Evolutionary conservation across 1,284 basidiomycete species (phyloP), one percentile per base, ranked within the genome.

Genomic region (Tylopilus sp.): DNA sequence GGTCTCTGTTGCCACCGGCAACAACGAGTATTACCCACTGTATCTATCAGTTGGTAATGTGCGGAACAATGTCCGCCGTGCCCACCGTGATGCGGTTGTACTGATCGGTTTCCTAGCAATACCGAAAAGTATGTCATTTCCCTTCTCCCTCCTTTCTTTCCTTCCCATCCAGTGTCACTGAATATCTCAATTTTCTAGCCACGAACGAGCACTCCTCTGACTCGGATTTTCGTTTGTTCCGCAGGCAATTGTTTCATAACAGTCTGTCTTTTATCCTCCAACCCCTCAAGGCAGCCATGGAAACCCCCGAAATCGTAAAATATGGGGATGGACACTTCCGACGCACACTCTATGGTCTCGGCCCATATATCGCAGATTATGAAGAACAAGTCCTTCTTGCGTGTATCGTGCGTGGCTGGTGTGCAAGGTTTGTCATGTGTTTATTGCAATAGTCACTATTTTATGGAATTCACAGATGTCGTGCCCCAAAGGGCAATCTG

Each of bases 281-380:
- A 6, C 6, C 15, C 8, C 22, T 66, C 10, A 57, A 41, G 7
- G 58, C 24, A 3, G 49, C 8, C 2, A 67, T 67, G 58, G 29
- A 5, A 4, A 51, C 6, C 2, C 65, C 57, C 2, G 54, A 67
- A 5, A 3, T 67, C 2, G 19, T 59, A 0, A 3, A 4, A 1
- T 67, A 49, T 6, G 38, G 41, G 0, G 60, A 67, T 44, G 29
- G 60, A 2, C 32, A 62, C 15, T 67, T 60, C 24, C 12, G 32
- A 6, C 24, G 6, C 1, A 32, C 33, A 2, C 38, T 53, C 7
- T 60, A 51, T 53, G 38, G 24, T 6, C 26, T 62, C 3, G 49
- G 49, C 0, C 60, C 60, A 2, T 68, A 68, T 10, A 68, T 68
- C 15, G 62, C 62, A 7, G 58, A 68, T 18, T 68, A 68, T 32